These are phyloP conservation scores for Pseudopediastrum boryanum DNA, from an alignment of 139 green algal genomes.

Conservation along the genomic window DNA sequence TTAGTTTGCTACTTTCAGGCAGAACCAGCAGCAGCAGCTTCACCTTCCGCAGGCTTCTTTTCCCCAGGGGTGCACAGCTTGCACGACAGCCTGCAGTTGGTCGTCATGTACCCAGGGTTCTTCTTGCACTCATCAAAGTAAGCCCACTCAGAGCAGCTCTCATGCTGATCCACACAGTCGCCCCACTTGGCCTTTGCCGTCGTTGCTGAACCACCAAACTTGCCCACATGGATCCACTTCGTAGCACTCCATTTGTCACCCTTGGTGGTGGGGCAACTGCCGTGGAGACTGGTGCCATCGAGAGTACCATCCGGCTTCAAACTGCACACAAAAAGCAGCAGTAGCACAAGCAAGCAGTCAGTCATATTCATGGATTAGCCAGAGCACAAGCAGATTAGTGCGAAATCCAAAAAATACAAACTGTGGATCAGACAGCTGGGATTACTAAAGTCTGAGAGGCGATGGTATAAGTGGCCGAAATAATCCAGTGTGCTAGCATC, in stretches of 20 bases:
- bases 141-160: slow-evolving; percentile 60
- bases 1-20: no score
- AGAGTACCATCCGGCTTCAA: slow-evolving; percentile 46
- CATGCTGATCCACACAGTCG: slow-evolving; percentile 53
- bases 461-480: no score
- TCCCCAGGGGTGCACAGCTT: slow-evolving; percentile 21
- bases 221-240: slow-evolving; percentile 85
- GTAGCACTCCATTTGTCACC: slow-evolving; percentile 71
- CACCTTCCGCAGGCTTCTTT: no score
- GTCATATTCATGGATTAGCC: no score
- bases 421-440: no score
- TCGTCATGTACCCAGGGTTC: slow-evolving; percentile 52
- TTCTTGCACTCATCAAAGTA: slow-evolving; percentile 62
- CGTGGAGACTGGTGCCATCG: slow-evolving; percentile 52
- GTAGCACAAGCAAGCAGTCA: neutral
- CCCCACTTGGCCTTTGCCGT: neutral
- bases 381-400: no score
- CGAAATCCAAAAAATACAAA: no score
- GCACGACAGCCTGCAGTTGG: slow-evolving; percentile 47
- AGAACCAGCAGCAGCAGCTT: no score
- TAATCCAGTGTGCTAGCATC: no score
- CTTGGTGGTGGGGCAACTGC: slow-evolving; percentile 59
- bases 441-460: no score
- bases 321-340: slow-evolving; percentile 13
- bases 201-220: slow-evolving; percentile 43